phyloP scores from a whole-genome alignment of 2,329 filamentous ascomycete species.

The Paramyrothecium sp. region DNA sequence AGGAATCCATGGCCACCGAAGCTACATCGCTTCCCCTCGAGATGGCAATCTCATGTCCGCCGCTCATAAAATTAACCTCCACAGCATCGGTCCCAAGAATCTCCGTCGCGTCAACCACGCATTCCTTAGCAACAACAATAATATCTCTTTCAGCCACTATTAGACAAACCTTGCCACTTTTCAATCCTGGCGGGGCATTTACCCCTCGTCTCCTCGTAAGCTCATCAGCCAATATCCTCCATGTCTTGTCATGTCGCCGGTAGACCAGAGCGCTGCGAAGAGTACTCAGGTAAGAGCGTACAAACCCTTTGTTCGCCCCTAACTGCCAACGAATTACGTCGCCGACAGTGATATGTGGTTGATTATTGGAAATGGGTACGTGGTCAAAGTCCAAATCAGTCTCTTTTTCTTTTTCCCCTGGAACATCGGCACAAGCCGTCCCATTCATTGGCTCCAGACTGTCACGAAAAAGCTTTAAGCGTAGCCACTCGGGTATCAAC shows the following conservation, averaged over 20 bases:
- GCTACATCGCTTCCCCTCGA: constrained; percentile 58
- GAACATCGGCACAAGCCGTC: constrained; percentile 29
- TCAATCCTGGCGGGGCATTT: constrained; percentile 34
- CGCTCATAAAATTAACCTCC: constrained; percentile 54
- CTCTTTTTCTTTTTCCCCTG: constrained; percentile 39
- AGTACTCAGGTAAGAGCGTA: constrained; percentile 67
- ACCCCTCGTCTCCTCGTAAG: constrained; percentile 43
- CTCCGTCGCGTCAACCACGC: constrained; percentile 57
- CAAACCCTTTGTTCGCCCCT: constrained; percentile 62
- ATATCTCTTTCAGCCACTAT: constrained; percentile 66
- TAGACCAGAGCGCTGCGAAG: constrained; percentile 70
- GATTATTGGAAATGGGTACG: constrained; percentile 49
- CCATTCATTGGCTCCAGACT: constrained; percentile 44
- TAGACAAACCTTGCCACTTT: constrained; percentile 55
- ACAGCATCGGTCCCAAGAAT: constrained; percentile 58
- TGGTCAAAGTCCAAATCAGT: constrained; percentile 41
- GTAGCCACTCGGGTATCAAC: constrained; percentile 58
- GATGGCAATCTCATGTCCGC: constrained; percentile 70
- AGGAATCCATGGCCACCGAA: constrained; percentile 31
- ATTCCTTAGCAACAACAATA: constrained; percentile 63
- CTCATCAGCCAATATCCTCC: constrained; percentile 53
- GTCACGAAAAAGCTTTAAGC: constrained; percentile 49
- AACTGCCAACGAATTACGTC: constrained; percentile 70
- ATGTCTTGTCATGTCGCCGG: constrained; percentile 54
- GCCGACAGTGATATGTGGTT: constrained; percentile 51